These are phyloP conservation scores for Sindora glabra DNA, from an alignment of 306 rosid species.

Conservation along the genomic window DNA sequence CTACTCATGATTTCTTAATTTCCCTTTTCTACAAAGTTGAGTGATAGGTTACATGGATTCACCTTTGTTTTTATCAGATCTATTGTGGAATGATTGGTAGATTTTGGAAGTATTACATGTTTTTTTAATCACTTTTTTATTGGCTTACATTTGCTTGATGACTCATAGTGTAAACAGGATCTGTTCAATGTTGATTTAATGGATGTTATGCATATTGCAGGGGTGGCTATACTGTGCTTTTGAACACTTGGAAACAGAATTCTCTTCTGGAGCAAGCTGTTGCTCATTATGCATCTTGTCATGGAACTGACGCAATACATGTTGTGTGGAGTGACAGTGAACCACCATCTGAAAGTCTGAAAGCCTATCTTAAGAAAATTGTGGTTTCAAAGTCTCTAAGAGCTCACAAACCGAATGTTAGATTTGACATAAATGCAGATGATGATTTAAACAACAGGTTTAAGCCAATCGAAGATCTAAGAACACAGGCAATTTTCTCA, in stretches of 20 bases:
- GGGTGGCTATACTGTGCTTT: slow-evolving; percentile 48
- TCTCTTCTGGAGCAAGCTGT: slow-evolving; percentile 38
- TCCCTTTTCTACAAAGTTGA: neutral
- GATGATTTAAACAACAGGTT: slow-evolving; percentile 34
- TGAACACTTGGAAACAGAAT: slow-evolving; percentile 48
- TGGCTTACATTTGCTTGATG: neutral
- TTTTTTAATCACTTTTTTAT: neutral
- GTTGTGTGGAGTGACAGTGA: slow-evolving; percentile 40
- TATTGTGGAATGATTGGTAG: neutral
- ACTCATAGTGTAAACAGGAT: neutral
- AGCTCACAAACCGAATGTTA: slow-evolving; percentile 23
- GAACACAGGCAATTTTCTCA: slow-evolving; percentile 37
- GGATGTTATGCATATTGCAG: slow-evolving; percentile 16
- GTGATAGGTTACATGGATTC: neutral
- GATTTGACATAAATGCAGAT: slow-evolving; percentile 22
- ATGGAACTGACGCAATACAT: slow-evolving; percentile 24
- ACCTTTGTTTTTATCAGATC: neutral
- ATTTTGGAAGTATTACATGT: neutral
- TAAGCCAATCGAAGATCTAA: slow-evolving; percentile 25
- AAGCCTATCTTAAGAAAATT: slow-evolving; percentile 27
- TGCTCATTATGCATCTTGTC: slow-evolving; percentile 42
- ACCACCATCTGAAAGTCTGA: slow-evolving; percentile 30
- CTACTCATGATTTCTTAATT: neutral
- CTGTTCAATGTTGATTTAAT: neutral
- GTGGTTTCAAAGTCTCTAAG: slow-evolving; percentile 24